Evolutionary conservation across 768 basidiomycete genomes (phyloP).

Genomic region (Trametes meyenii): DNA sequence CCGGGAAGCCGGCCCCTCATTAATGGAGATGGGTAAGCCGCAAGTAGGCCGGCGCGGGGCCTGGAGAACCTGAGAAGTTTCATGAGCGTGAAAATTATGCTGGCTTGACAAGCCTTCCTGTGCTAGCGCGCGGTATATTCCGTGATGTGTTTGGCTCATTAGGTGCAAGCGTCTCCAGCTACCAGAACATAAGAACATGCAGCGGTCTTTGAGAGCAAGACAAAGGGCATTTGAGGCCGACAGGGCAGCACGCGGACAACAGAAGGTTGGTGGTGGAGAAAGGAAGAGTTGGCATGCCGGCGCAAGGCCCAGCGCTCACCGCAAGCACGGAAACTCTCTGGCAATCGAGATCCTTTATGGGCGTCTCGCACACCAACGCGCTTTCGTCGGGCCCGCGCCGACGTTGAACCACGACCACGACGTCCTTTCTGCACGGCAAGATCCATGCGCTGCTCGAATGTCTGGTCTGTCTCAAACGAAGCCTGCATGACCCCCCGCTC

Average conservation of each 20-base stretch:
- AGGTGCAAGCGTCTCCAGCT: neutral
- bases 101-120: neutral
- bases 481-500: neutral
- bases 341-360: constrained; percentile 15
- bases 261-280: constrained; percentile 7
- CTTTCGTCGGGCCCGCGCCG: neutral
- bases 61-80: constrained; percentile 8
- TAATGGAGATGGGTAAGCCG: neutral
- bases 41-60: neutral
- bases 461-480: constrained; percentile 23
- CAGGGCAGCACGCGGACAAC: neutral
- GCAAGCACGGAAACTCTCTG: neutral
- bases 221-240: neutral
- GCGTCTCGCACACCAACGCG: constrained; percentile 9
- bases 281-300: constrained; percentile 2
- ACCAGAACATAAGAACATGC: neutral
- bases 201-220: neutral
- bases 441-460: constrained; percentile 22
- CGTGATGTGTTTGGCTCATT: neutral
- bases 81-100: constrained; percentile 1
- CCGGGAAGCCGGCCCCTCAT: constrained; percentile 3
- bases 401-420: neutral
- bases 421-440: constrained; percentile 9
- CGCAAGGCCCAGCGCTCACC: neutral
- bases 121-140: neutral